Evolutionary conservation across 495 filamentous ascomycete genomes (phyloP).

Genomic region (Lophium mytilinum): DNA sequence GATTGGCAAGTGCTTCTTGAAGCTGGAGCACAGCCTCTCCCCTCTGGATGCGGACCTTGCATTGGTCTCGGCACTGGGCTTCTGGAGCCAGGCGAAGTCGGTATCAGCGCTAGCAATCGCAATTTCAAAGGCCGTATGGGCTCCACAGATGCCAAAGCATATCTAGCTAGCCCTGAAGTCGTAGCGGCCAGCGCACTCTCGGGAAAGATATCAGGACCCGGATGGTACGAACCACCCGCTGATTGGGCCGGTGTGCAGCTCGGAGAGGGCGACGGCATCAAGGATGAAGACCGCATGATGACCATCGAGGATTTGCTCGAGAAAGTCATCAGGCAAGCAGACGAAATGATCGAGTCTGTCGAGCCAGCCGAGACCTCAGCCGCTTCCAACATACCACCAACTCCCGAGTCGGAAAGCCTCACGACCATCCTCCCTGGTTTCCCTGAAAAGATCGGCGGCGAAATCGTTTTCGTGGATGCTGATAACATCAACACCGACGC

Average conservation of each 20-base stretch:
- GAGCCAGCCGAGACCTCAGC: constrained; percentile 31
- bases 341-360: constrained; percentile 49
- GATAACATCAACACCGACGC: constrained; percentile 72
- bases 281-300: constrained; percentile 51
- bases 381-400: constrained; percentile 1
- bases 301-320: constrained; percentile 61
- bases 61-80: constrained; percentile 84
- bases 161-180: constrained; percentile 83
- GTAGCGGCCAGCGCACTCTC: constrained; percentile 80
- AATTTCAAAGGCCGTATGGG: constrained; percentile 97
- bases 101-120: constrained; percentile 81
- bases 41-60: constrained; percentile 79
- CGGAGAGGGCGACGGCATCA: constrained; percentile 62
- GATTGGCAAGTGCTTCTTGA: constrained; percentile 82
- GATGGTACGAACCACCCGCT: constrained; percentile 66
- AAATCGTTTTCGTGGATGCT: constrained; percentile 62
- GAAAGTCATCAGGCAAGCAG: constrained; percentile 57
- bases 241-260: constrained; percentile 57
- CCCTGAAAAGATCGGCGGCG: constrained; percentile 54
- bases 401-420: constrained; percentile 16
- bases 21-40: constrained; percentile 67
- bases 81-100: constrained; percentile 76
- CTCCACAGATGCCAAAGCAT: constrained; percentile 69
- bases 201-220: constrained; percentile 72
- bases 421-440: constrained; percentile 65